A percentile compares a stretch with the other conserved stretches of the same genome.
Conservation (phyloP, 1,139 yeast genomes). For the Suhomyces bolitotheri region DNA sequence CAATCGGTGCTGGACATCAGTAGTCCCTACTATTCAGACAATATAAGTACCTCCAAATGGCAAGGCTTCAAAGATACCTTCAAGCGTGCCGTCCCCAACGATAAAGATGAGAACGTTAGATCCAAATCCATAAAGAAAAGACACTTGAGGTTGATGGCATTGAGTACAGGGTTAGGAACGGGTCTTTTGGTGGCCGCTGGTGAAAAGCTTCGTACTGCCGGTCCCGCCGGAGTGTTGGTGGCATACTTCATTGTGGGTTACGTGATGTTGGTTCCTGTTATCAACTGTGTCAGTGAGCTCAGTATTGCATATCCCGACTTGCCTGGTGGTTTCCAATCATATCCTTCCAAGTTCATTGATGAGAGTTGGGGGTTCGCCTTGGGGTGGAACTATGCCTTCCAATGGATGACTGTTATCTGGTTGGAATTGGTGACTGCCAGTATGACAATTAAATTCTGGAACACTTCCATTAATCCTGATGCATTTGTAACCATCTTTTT, state of each 20-base stretch:
- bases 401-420: constrained; percentile 37
- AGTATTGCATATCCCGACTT: constrained; percentile 34
- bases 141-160: constrained; percentile 36
- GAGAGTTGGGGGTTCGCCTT: constrained; percentile 38
- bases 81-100: constrained; percentile 15
- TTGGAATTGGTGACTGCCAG: constrained; percentile 40
- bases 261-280: constrained; percentile 38
- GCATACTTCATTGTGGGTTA: constrained; percentile 37
- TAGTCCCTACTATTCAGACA: constrained; percentile 13
- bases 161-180: constrained; percentile 39
- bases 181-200: constrained; percentile 42
- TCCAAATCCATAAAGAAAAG: constrained; percentile 17
- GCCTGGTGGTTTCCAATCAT: constrained; percentile 39
- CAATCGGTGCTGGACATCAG: constrained; percentile 12
- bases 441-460: constrained; percentile 40
- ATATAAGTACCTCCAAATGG: constrained; percentile 11
- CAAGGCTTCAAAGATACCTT: constrained; percentile 17
- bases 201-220: constrained; percentile 33
- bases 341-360: constrained; percentile 35
- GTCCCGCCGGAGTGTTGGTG: constrained; percentile 36
- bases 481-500: constrained; percentile 32
- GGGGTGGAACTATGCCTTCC: constrained; percentile 40
- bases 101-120: constrained; percentile 12
- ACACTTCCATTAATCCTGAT: constrained; percentile 27
- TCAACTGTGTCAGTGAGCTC: constrained; percentile 38